Evolutionary conservation across 345 rosid genomes (phyloP), one percentile per base, ranked within the genome.

Genomic region (Gossypium thurberi): DNA sequence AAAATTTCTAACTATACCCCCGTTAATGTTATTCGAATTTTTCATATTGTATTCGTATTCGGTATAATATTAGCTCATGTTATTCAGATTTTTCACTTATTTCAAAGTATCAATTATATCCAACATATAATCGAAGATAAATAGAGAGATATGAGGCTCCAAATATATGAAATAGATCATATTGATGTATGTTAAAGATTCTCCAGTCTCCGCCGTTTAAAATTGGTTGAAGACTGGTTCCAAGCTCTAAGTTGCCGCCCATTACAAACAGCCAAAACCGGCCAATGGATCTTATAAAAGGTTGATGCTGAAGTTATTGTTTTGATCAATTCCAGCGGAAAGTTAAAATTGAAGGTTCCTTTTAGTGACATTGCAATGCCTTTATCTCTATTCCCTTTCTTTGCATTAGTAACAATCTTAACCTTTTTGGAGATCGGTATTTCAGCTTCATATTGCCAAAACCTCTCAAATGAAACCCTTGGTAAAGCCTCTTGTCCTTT

Each of bases 401-500:
- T 74, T 42, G 76, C 15, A 0, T 75, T 76, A 46, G 43, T 60
- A 14, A 46, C 70, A 3, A 8, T 63, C 53, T 66, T 70, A 10
- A 23, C 74, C 20, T 26, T 61, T 51, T 78, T 62, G 11, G 28
- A 61, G n/a, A 20, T 50, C 33, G 58, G 18, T 58, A 12, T 13
- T 70, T 56, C 69, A 8, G 1, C 17, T 13, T 33, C 78, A 13
- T 37, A 17, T 81, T 42, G 11, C 44, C 61, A 47, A 15, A 61
- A 8, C 15, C 37, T 68, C 57, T 68, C 65, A 14, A 57, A 26
- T 25, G 25, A 25, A 44, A 74, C 26, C 70, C 52, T 48, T 58
- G 12, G 18, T 17, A 75, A 75, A 25, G 10, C 57, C 10, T 67
- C 75, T 9, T 81, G 84, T 72, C 88, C 88, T 4, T 40, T 82